Percentiles rank a stretch among this genome's conserved stretches.
Conservation (phyloP, 2,329 filamentous ascomycete genomes). For the Alternaria tenuissima region DNA sequence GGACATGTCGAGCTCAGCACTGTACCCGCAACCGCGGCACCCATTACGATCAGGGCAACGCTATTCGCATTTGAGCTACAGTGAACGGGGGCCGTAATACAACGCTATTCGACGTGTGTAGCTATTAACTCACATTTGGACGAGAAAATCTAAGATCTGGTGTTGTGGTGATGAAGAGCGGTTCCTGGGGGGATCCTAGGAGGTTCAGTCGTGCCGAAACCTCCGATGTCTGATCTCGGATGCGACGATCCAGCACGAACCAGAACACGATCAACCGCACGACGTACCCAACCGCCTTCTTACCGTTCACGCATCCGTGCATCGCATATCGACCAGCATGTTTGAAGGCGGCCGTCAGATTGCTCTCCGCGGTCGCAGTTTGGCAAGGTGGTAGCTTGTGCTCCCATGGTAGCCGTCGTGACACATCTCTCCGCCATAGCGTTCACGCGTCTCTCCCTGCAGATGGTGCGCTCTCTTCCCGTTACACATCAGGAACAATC, state of each 20-base stretch:
- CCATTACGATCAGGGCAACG: not conserved
- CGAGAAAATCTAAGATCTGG: not conserved
- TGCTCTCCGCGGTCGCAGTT: conserved; percentile 25
- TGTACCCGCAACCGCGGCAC: not conserved
- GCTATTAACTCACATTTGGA: conserved; percentile 3
- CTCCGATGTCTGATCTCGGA: conserved; percentile 30
- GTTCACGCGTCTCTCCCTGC: conserved; percentile 37
- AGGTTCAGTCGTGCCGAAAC: conserved; percentile 17
- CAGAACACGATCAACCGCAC: conserved; percentile 14
- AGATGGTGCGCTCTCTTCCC: conserved; percentile 33
- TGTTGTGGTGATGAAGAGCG: conserved; percentile 7
- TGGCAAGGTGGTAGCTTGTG: conserved; percentile 48
- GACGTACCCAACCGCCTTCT: conserved; percentile 7
- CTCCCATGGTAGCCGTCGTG: conserved; percentile 40
- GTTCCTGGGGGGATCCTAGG: conserved; percentile 10
- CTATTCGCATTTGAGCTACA: not conserved
- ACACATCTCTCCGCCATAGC: conserved; percentile 37
- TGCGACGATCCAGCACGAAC: conserved; percentile 27
- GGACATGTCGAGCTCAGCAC: not conserved
- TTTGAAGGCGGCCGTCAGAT: conserved; percentile 24
- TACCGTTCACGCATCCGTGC: conserved; percentile 15
- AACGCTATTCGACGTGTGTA: conserved; percentile 6
- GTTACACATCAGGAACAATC: conserved; percentile 41
- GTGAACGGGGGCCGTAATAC: not conserved
- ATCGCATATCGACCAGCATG: conserved; percentile 13